These are phyloP conservation scores for Saturnispora sanitii DNA, from an alignment of 805 yeast genomes.

Conservation along the genomic window DNA sequence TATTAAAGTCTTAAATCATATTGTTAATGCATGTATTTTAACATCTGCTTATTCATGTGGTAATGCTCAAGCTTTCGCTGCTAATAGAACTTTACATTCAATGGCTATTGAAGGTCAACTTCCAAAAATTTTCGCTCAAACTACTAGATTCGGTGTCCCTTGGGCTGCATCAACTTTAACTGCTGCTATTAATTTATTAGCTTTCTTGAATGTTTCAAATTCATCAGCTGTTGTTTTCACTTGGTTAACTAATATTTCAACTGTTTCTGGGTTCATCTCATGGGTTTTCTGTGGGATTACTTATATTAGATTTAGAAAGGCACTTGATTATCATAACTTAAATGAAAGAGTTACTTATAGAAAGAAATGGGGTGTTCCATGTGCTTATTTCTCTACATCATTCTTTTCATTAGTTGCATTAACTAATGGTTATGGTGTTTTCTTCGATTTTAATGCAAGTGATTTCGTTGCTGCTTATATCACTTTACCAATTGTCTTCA, in stretches of 20 bases:
- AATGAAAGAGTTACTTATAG: slow-evolving; percentile 49
- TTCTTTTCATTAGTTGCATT: slow-evolving; percentile 41
- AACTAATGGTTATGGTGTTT: slow-evolving; percentile 68
- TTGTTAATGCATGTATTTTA: slow-evolving; percentile 52
- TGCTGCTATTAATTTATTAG: slow-evolving; percentile 34
- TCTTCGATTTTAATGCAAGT: slow-evolving; percentile 43
- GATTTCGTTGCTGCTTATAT: slow-evolving; percentile 68
- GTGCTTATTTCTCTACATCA: slow-evolving; percentile 43
- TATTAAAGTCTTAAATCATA: slow-evolving; percentile 46
- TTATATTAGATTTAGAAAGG: slow-evolving; percentile 56
- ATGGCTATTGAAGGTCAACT: slow-evolving; percentile 32
- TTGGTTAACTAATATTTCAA: slow-evolving; percentile 58
- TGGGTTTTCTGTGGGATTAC: slow-evolving; percentile 49
- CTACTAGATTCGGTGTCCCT: slow-evolving; percentile 48
- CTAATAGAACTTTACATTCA: slow-evolving; percentile 34
- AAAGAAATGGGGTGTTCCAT: slow-evolving; percentile 46
- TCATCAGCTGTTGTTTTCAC: slow-evolving; percentile 45
- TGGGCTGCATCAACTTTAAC: slow-evolving; percentile 36
- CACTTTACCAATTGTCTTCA: slow-evolving; percentile 47
- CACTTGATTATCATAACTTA: slow-evolving; percentile 42
- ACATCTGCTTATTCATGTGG: slow-evolving; percentile 49
- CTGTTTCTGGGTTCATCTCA: slow-evolving; percentile 56
- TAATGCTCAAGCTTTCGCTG: slow-evolving; percentile 33
- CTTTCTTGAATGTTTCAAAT: slow-evolving; percentile 46
- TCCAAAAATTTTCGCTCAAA: slow-evolving; percentile 28